Evolutionary conservation across 129 eudicot genomes (phyloP), one percentile per base, ranked within the genome.

Genomic region (Glebionis coronaria): DNA sequence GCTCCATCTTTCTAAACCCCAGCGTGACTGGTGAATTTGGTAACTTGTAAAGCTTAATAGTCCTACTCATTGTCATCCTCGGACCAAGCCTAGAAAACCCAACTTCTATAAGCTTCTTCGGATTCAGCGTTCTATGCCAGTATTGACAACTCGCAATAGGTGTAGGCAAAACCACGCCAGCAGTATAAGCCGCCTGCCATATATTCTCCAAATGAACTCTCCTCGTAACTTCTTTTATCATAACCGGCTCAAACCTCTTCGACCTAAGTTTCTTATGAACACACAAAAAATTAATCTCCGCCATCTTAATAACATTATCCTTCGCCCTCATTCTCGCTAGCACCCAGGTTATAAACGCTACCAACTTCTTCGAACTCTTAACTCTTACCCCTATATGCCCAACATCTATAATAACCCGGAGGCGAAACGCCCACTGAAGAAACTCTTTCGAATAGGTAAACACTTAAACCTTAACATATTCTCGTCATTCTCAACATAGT

Each of bases 141-240:
- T 84, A 84, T 44, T 84, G 86, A 59, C 90, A 84, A 18, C 82
- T 71, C 19, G 90, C 61, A 42, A 84, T 68, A 2, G 90, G 84
- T 4, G 90, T 84, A 2, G 90, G 90, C 27, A 84, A 81, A 68
- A 81, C 82, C 65, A 81, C 86, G 2, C 90, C 90, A 13, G 90
- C 90, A 57, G 90, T 81, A 84, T 84, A 84, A 65, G 86, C 86
- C 16, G 90, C 90, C 72, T 84, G 90, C 90, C 86, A 84, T 12
- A 84, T 81, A 46, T 84, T 84, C 74, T 84, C 82, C 68, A 84
- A 69, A 58, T 78, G 86, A 42, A 84, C 86, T 80, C 90, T 81
- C 63, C 90, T 75, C 10, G 90, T 81, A 64, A 84, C 90, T 73
- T 84, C 90, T 68, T 81, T 84, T 42, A 84, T 84, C 90, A 84